phyloP scores from a whole-genome alignment of 2,329 filamentous ascomycete genomes.

The Phialocephala sp. region DNA sequence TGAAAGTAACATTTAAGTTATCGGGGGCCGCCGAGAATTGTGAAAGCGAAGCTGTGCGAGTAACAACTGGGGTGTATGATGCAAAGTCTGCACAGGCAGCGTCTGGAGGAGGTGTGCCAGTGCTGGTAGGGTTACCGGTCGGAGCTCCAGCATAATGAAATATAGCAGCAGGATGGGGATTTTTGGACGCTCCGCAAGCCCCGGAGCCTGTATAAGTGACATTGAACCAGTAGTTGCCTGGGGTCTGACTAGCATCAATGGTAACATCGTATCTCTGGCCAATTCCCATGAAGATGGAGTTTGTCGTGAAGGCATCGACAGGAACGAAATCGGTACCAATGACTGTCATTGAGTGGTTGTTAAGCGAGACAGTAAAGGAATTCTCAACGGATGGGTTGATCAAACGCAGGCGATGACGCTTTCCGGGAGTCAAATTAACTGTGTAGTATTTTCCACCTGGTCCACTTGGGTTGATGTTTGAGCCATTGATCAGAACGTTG shows the following conservation, averaged over 20 bases:
- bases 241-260: constrained; percentile 49
- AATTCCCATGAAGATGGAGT: constrained; percentile 48
- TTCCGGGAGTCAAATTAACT: constrained; percentile 12
- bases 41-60: neutral
- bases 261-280: constrained; percentile 52
- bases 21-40: neutral
- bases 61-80: neutral
- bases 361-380: constrained; percentile 48
- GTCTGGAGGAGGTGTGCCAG: constrained; percentile 13
- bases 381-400: constrained; percentile 14
- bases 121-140: constrained; percentile 12
- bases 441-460: neutral
- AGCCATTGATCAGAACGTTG: constrained; percentile 16
- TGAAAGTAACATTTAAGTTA: neutral
- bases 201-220: constrained; percentile 20
- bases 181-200: constrained; percentile 19
- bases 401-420: constrained; percentile 12
- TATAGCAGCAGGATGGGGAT: constrained; percentile 18
- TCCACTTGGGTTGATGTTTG: constrained; percentile 9
- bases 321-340: constrained; percentile 64
- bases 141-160: constrained; percentile 24
- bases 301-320: constrained; percentile 57
- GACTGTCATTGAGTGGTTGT: constrained; percentile 61
- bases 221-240: constrained; percentile 61
- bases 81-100: constrained; percentile 12